Base-by-base conservation (phyloP, 2,329 filamentous ascomycete species). In the Fusarium sp. region DNA sequence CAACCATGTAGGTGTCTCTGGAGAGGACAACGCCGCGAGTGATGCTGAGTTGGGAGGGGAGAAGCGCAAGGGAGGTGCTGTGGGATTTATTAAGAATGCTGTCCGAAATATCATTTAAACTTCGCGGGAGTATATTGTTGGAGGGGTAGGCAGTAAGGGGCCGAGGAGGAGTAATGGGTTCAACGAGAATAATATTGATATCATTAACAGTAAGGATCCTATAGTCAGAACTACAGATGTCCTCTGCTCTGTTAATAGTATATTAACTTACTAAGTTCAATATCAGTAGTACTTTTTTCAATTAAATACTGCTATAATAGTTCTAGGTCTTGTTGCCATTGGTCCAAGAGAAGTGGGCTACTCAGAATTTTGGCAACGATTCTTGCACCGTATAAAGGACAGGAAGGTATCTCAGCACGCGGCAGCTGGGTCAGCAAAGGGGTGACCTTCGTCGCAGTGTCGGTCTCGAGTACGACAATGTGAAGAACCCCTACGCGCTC, bases 191-290 rank as follows among this genome's bases (percentile, higher is more conserved):
- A 36, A 18, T 36, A 36, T 36, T 36, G 0, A 36, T 2, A 18
- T 15, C 3, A 34, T 1, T 3, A 34, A 34, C 1, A 34, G 32
- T 15, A 34, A 34, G 32, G 32, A 36, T 17, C 1, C 8, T 18
- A 9, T 36, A 36, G 1, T 5, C 1, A 36, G 15, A 36, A 36
- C 17, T 18, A 36, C 1, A 18, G 0, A 34, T 34, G 3, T 15
- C 32, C 32, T 34, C 14, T 34, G 14, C 32, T 34, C 32, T 34
- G 32, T 8, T 34, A 15, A 34, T 15, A 15, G 32, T 34, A 34
- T 8, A 34, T 34, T 34, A 3, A 34, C 1, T 34, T 34, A 34
- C 3, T 3, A 34, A 34, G 3, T 1, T 34, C 1, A 34, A 8
- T 34, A 34, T 34, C 6, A 15, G 32, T 8, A 34, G 1, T 34